A percentile compares a stretch with the other conserved stretches of the same genome.
Evolutionary conservation across 2,329 filamentous ascomycete genomes (phyloP).

Genomic region (Periconia sp.): DNA sequence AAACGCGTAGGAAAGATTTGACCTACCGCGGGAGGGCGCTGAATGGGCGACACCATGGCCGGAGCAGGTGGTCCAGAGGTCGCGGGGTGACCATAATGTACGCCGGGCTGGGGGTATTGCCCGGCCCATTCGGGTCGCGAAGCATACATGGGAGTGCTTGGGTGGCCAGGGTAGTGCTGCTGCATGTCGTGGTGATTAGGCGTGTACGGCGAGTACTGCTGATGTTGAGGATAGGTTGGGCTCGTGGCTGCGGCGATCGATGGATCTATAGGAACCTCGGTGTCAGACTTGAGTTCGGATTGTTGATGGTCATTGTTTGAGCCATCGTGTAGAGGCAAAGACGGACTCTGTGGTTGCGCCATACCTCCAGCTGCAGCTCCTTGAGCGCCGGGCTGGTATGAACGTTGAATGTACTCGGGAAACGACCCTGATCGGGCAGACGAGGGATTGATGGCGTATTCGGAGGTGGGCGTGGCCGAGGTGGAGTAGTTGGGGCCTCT

Average conservation of each 20-base stretch:
- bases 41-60: slow-evolving; percentile 61
- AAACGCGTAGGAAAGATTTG: neutral
- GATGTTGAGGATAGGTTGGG: slow-evolving; percentile 81
- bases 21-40: slow-evolving; percentile 65
- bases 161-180: slow-evolving; percentile 68
- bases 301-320: slow-evolving; percentile 67
- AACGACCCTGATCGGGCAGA: slow-evolving; percentile 80
- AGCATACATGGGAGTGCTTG: slow-evolving; percentile 64
- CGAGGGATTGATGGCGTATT: slow-evolving; percentile 79
- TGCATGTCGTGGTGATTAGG: slow-evolving; percentile 85
- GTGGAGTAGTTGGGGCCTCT: slow-evolving; percentile 72
- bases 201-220: slow-evolving; percentile 84
- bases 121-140: slow-evolving; percentile 70
- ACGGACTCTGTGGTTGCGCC: slow-evolving; percentile 99
- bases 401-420: slow-evolving; percentile 82
- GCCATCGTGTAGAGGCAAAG: slow-evolving; percentile 82
- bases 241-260: slow-evolving; percentile 91
- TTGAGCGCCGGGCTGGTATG: slow-evolving; percentile 74
- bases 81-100: slow-evolving; percentile 56
- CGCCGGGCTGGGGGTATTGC: slow-evolving; percentile 53
- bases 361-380: slow-evolving; percentile 82
- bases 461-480: slow-evolving; percentile 82
- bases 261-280: slow-evolving; percentile 98
- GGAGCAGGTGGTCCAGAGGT: slow-evolving; percentile 59
- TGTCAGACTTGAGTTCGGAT: slow-evolving; percentile 83